Percentiles rank a stretch among this genome's conserved stretches.
phyloP scores from a whole-genome alignment of 495 filamentous ascomycete genomes.

The Aspergillus kassunensis region DNA sequence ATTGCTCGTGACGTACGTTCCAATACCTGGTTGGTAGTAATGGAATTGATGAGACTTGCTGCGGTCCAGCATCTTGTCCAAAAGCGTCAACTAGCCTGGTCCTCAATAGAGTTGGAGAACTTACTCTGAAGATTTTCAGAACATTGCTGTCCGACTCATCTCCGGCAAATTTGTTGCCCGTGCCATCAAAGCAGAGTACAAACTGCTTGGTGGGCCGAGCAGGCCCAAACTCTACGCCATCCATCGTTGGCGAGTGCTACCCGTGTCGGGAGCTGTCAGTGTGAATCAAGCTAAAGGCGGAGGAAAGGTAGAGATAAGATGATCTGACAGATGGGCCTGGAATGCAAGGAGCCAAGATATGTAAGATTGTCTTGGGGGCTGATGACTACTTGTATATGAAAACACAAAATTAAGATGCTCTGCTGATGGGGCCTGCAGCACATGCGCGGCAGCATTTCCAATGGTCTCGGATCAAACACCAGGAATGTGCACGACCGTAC shows the following conservation, averaged over 20 bases:
- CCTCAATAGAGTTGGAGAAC: slow-evolving; percentile 10
- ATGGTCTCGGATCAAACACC: not conserved
- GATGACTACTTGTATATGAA: slow-evolving; percentile 6
- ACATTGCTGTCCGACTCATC: slow-evolving; percentile 84
- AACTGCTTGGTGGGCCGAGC: slow-evolving; percentile 37
- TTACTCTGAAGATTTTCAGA: slow-evolving; percentile 71
- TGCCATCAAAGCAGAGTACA: slow-evolving; percentile 86
- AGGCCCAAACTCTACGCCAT: slow-evolving; percentile 1
- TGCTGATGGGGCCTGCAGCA: not conserved
- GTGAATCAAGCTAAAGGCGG: not conserved
- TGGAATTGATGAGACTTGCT: slow-evolving; percentile 45
- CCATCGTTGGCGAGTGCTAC: not conserved
- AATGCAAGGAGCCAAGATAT: slow-evolving; percentile 6
- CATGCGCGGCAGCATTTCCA: not conserved
- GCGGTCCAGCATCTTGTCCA: slow-evolving; percentile 50
- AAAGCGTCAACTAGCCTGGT: not conserved
- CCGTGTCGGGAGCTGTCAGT: not conserved
- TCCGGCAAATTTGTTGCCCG: slow-evolving; percentile 80
- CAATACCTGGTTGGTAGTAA: slow-evolving; percentile 65
- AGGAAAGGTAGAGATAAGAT: not conserved
- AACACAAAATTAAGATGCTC: not conserved
- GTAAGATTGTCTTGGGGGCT: not conserved
- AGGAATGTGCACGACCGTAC: not conserved
- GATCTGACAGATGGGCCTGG: not conserved
- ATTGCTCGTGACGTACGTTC: slow-evolving; percentile 71